Percentiles rank a stretch among this genome's conserved stretches.
phyloP scores from a whole-genome alignment of 768 basidiomycete species.

The Mycena epipterygia region DNA sequence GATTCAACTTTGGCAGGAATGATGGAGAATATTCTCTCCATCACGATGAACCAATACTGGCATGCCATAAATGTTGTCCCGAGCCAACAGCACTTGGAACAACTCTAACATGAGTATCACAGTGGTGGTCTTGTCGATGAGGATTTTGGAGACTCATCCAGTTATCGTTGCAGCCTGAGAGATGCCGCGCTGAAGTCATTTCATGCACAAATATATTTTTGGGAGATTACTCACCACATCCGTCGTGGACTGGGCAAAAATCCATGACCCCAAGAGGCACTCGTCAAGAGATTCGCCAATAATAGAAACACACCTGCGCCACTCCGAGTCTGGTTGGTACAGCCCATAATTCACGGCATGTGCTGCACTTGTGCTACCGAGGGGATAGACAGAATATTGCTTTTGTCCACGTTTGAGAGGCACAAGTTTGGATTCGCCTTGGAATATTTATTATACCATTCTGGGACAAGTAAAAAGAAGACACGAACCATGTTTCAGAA shows the following conservation, averaged over 20 bases:
- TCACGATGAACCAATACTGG: not conserved
- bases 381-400: not conserved
- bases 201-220: not conserved
- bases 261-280: slow-evolving; percentile 1
- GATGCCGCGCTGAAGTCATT: not conserved
- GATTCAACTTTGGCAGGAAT: not conserved
- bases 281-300: not conserved
- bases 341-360: not conserved
- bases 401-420: not conserved
- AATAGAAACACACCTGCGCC: not conserved
- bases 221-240: not conserved
- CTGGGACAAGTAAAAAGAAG: not conserved
- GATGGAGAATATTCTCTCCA: not conserved
- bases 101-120: not conserved
- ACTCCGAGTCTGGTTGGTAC: not conserved
- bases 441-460: not conserved
- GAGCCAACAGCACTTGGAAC: not conserved
- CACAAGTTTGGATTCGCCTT: not conserved
- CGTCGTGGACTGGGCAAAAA: not conserved
- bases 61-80: not conserved
- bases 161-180: not conserved
- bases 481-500: not conserved
- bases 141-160: not conserved
- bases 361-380: not conserved
- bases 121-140: too few relatives aligned